These are phyloP conservation scores for Lipomyces lipofer DNA, from an alignment of 805 yeast species.

Conservation along the genomic window DNA sequence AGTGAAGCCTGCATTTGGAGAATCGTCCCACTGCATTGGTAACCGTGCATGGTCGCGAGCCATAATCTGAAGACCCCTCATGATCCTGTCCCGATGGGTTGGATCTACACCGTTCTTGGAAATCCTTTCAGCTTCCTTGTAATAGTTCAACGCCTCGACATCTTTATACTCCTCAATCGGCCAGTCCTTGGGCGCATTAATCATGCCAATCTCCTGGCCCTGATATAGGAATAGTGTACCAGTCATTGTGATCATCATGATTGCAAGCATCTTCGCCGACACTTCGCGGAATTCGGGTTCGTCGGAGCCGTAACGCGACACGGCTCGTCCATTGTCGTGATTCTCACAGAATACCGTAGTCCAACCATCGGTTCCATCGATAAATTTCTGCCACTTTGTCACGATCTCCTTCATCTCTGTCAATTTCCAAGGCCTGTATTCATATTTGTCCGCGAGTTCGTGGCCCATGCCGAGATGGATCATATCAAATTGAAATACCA, in stretches of 20 bases:
- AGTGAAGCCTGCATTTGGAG: constrained; percentile 38
- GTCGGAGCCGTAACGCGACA: constrained; percentile 54
- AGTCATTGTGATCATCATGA: constrained; percentile 49
- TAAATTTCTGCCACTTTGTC: constrained; percentile 37
- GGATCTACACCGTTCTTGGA: neutral
- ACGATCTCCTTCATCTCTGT: constrained; percentile 19
- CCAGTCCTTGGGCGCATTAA: constrained; percentile 42
- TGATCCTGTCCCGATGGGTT: constrained; percentile 27
- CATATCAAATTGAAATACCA: constrained; percentile 35
- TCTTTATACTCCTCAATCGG: constrained; percentile 52
- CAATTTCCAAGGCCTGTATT: constrained; percentile 12
- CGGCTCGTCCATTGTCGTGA: constrained; percentile 61
- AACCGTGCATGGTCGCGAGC: constrained; percentile 56
- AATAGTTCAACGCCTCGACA: constrained; percentile 49
- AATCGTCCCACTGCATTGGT: constrained; percentile 54
- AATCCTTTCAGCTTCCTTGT: constrained; percentile 23
- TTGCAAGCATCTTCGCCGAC: constrained; percentile 52
- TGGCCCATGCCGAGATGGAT: constrained; percentile 13
- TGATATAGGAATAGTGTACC: constrained; percentile 61
- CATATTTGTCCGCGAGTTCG: constrained; percentile 18
- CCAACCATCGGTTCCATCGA: constrained; percentile 58
- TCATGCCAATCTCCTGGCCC: constrained; percentile 53
- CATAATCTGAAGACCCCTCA: constrained; percentile 39
- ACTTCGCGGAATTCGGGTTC: constrained; percentile 41
- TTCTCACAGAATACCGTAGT: constrained; percentile 57